Percentiles rank a stretch among this genome's conserved stretches.
Evolutionary conservation across 495 filamentous ascomycete genomes (phyloP).

Genomic region (Pyrenopolyporus hunteri): DNA sequence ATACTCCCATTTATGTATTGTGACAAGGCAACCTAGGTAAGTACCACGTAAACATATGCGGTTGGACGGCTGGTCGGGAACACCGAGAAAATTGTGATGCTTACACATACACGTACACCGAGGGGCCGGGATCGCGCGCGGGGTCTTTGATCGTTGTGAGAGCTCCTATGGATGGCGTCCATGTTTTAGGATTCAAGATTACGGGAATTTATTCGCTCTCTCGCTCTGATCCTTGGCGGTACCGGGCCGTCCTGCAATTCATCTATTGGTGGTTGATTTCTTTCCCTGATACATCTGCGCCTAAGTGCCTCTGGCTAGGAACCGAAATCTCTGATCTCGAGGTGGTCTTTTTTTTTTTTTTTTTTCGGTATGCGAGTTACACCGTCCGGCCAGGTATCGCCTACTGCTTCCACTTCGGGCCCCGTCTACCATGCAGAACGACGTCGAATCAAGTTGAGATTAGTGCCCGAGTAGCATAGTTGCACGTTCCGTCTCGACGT

Average conservation of each 20-base stretch:
- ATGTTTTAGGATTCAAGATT: too few relatives aligned
- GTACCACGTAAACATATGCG: slow-evolving; percentile 5
- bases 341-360: too few relatives aligned
- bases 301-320: slow-evolving; percentile 6
- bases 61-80: slow-evolving; percentile 29
- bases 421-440: slow-evolving; percentile 17
- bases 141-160: too few relatives aligned
- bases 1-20: not conserved
- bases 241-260: too few relatives aligned
- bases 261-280: too few relatives aligned
- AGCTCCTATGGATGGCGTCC: too few relatives aligned
- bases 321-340: slow-evolving; percentile 27
- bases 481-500: slow-evolving; percentile 28
- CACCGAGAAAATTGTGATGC: slow-evolving; percentile 27
- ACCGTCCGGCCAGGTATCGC: slow-evolving; percentile 21
- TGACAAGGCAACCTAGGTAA: not conserved
- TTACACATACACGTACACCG: slow-evolving; percentile 7
- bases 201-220: too few relatives aligned
- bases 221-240: too few relatives aligned
- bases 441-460: slow-evolving; percentile 24
- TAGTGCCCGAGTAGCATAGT: slow-evolving; percentile 10
- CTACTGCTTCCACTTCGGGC: slow-evolving; percentile 34
- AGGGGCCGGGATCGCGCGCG: not conserved
- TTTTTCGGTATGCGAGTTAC: slow-evolving; percentile 31
- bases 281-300: not conserved